Evolutionary conservation across 2,329 filamentous ascomycete genomes (phyloP).

Genomic region (Fusarium zealandicum): DNA sequence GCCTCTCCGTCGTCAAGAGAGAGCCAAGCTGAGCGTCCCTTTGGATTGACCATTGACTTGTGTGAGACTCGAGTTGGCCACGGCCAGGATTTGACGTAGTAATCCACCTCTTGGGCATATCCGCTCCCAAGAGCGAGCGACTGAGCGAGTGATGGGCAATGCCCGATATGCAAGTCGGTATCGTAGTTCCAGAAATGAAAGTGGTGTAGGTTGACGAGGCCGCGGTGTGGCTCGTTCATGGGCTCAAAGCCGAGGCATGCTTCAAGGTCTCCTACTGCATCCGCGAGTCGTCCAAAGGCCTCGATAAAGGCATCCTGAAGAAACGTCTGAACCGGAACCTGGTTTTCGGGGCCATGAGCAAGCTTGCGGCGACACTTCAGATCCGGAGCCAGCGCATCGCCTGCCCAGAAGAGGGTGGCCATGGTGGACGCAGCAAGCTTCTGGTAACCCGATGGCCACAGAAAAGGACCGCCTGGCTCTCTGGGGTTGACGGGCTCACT

Average conservation of each 20-base stretch:
- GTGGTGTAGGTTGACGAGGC: constrained; percentile 50
- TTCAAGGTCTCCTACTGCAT: constrained; percentile 44
- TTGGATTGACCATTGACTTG: constrained; percentile 46
- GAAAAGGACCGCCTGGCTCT: constrained; percentile 47
- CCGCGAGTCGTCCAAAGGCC: constrained; percentile 47
- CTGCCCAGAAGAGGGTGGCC: constrained; percentile 43
- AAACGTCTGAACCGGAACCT: constrained; percentile 41
- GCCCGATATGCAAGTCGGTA: constrained; percentile 52
- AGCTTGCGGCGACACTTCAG: constrained; percentile 33
- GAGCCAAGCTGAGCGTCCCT: constrained; percentile 48
- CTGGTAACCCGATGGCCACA: constrained; percentile 50
- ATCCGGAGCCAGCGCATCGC: constrained; percentile 42
- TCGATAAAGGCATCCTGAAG: constrained; percentile 46
- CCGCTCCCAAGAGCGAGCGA: constrained; percentile 52
- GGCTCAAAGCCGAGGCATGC: constrained; percentile 51
- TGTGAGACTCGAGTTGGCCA: constrained; percentile 50
- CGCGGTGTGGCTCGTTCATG: constrained; percentile 53
- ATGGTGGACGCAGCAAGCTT: constrained; percentile 48
- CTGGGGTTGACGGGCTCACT: constrained; percentile 38
- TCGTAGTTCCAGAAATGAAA: constrained; percentile 53
- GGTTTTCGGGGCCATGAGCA: constrained; percentile 27
- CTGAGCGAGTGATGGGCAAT: constrained; percentile 49
- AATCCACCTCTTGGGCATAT: constrained; percentile 47
- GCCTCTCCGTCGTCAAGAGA: constrained; percentile 26
- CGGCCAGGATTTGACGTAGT: constrained; percentile 53